These are phyloP conservation scores for Crithidia acanthocephali DNA, from an alignment of 208 protist genomes.

Conservation along the genomic window DNA sequence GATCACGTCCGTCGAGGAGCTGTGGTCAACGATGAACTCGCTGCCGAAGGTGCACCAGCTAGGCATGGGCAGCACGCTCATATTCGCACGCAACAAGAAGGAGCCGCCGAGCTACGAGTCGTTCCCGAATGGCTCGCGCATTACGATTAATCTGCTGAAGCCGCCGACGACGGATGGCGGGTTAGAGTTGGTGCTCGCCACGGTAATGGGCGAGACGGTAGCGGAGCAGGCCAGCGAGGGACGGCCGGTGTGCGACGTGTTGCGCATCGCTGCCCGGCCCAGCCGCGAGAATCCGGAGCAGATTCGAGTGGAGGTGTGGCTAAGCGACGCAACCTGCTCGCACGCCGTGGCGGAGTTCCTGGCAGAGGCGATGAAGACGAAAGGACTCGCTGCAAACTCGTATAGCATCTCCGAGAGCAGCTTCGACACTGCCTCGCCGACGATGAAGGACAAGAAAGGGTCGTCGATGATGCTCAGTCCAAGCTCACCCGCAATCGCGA, in stretches of 20 bases:
- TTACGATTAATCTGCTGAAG: slow-evolving; percentile 77
- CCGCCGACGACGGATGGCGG: slow-evolving; percentile 65
- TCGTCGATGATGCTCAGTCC: slow-evolving; percentile 10
- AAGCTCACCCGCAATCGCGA: slow-evolving; percentile 5
- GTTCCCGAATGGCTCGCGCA: slow-evolving; percentile 83
- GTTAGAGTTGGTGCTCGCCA: slow-evolving; percentile 69
- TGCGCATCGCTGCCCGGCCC: slow-evolving; percentile 74
- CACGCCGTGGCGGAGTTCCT: slow-evolving; percentile 57
- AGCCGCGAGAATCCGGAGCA: slow-evolving; percentile 68
- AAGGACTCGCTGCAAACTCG: slow-evolving; percentile 43
- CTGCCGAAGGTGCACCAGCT: slow-evolving; percentile 85
- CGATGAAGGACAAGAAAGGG: slow-evolving; percentile 30
- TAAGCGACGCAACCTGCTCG: slow-evolving; percentile 72
- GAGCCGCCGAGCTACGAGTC: slow-evolving; percentile 85
- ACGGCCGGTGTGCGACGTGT: slow-evolving; percentile 81
- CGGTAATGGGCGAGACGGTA: slow-evolving; percentile 77
- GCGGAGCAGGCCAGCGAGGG: slow-evolving; percentile 57
- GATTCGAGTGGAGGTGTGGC: slow-evolving; percentile 88
- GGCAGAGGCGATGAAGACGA: slow-evolving; percentile 48
- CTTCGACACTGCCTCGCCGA: slow-evolving; percentile 51
- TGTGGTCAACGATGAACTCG: slow-evolving; percentile 92
- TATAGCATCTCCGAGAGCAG: slow-evolving; percentile 67
- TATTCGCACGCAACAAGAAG: slow-evolving; percentile 86
- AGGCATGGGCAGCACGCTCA: slow-evolving; percentile 77
- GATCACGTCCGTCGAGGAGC: slow-evolving; percentile 85